Percentiles rank a stretch among this genome's conserved stretches.
These are phyloP conservation scores for Adansonia gregorii DNA, from an alignment of 441 rosid species.

Conservation along the genomic window DNA sequence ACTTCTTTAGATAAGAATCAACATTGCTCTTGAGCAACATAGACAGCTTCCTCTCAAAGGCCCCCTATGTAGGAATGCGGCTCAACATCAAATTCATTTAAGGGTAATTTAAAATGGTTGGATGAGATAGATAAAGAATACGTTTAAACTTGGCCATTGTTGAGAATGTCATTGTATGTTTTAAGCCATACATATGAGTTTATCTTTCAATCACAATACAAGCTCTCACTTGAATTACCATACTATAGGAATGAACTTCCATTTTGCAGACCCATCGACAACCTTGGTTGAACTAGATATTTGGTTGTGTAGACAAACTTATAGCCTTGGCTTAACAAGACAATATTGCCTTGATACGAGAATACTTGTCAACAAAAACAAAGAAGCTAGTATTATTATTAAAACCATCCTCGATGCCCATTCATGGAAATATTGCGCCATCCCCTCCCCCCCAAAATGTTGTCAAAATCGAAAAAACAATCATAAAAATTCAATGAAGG, in stretches of 20 bases:
- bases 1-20: neutral
- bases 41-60: neutral
- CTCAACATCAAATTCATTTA: neutral
- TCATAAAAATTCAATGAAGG: slow-evolving; percentile 5
- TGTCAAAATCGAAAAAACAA: neutral
- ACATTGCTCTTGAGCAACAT: neutral
- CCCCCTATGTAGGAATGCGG: neutral
- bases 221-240: neutral
- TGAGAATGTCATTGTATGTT: neutral
- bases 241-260: neutral
- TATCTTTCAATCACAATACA: neutral
- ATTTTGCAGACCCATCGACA: neutral
- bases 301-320: neutral
- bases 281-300: neutral
- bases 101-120: neutral
- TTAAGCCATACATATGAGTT: neutral
- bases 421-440: too few relatives aligned
- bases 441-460: too few relatives aligned
- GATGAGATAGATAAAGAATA: neutral
- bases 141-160: neutral
- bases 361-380: neutral
- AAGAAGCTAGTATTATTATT: neutral
- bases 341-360: neutral
- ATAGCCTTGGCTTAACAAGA: neutral
- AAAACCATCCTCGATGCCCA: too few relatives aligned